Evolutionary conservation across 805 yeast species (phyloP), one percentile per base, ranked within the genome.

Genomic region (Sugiyamaella lignohabitans): DNA sequence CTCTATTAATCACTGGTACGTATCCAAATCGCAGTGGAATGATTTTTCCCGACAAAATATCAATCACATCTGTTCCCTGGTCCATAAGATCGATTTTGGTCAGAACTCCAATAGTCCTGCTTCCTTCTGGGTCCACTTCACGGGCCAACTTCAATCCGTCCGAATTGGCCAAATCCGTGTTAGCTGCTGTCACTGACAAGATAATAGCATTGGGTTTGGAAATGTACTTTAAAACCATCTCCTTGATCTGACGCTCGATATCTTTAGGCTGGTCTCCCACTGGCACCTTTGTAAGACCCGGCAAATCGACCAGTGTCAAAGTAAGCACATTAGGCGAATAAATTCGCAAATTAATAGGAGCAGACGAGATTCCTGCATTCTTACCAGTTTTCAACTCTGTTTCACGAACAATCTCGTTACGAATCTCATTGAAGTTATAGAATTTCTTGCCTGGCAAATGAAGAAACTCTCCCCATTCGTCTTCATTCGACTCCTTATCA

Each of bases 181-280:
- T 93, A 36, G 98, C 95, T 4, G 95, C 95, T 48, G 95, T 89
- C 23, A 93, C 98, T 0, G 97, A 91, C 48, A 93, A 73, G 50
- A 93, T 84, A 55, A 93, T 87, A 51, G 98, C 96, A 62, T 93
- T 93, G 53, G 98, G 98, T 61, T 88, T 87, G 20, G 96, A 83
- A 55, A 93, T 89, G 64, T 84, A 93, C 66, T 88, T 88, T 75
- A 93, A 74, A 45, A 93, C 75, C 87, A 93, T 83, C 56, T 87
- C 95, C 65, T 87, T 83, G 60, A 93, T 93, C 65, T 87, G 96
- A 55, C 76, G 80, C 70, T 93, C 98, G 55, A 93, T 93, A 64
- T 93, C 98, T 62, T 84, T 85, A 48, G 98, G 98, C 68, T 93
- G 98, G 67, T 93, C 98, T 46, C 98, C 98, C 41, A 93, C 97